Base-by-base conservation (phyloP, 2,329 filamentous ascomycete species). In the Fusarium poae region DNA sequence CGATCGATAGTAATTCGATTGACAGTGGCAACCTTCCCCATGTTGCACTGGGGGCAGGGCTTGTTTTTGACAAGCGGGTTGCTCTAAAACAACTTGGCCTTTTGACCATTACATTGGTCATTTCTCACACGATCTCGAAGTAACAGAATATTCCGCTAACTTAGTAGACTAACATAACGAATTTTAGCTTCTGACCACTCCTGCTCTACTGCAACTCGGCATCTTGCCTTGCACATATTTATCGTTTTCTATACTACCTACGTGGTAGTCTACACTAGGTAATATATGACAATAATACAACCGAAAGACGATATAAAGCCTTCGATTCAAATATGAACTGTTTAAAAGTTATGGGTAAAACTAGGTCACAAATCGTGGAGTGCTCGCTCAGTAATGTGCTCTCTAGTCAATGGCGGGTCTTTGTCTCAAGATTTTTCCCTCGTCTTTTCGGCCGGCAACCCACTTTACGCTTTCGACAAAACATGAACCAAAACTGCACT, bases 401-500 rank as follows among this genome's bases (percentile, higher is more conserved):
- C 27, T 27, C 27, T 67, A 74, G 67, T 65, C 58, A 68, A 67
- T 68, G 60, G 66, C 50, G 71, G 66, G 69, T 67, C 72, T 73
- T 25, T 59, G 72, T 70, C 72, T 74, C 70, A 72, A 74, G 68
- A 69, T 66, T 64, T 53, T 42, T 29, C 23, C 25, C 32, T 48
- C 20, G 48, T 29, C 32, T 55, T 46, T 27, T 29, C 48, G 70
- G 63, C 44, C 58, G 64, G 48, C 42, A 74, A 39, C 59, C 72
- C 72, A 74, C 62, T 72, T 55, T 54, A 67, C 57, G 52, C 56
- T 56, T 65, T 55, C 51, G 60, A 57, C 54, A 54, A 61, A 70
- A 64, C 43, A 65, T 52, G 34, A 45, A 52, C 48, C 57, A 42
- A 57, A 62, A 51, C 67, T 61, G 53, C 67, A 68, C 70, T 51